Conservation (phyloP, 495 filamentous ascomycete species). For the Barbatosphaeria neglecta region DNA sequence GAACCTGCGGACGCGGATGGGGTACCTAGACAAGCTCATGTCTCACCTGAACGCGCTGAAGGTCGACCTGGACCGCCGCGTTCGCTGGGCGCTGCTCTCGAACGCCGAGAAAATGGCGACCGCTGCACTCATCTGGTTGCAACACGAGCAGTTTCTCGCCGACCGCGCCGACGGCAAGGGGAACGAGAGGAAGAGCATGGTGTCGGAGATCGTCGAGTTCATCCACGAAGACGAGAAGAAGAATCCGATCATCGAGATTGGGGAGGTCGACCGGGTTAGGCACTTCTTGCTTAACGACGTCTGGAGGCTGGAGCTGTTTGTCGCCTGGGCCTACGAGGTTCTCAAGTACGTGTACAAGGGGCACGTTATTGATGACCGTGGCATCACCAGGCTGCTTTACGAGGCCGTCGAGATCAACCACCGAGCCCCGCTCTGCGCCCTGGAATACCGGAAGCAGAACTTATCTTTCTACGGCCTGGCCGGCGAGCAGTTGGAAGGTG, state of each 20-base stretch:
- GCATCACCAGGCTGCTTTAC: constrained; percentile 41
- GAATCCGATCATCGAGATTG: constrained; percentile 39
- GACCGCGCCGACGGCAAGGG: constrained; percentile 14
- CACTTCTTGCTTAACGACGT: constrained; percentile 77
- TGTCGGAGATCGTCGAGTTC: constrained; percentile 55
- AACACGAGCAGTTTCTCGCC: constrained; percentile 49
- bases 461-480: constrained; percentile 58
- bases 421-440: constrained; percentile 58
- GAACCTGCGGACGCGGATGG: constrained; percentile 59
- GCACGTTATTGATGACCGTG: constrained; percentile 32
- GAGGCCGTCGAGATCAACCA: constrained; percentile 75
- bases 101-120: constrained; percentile 82
- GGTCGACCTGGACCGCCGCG: constrained; percentile 43
- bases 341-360: constrained; percentile 55
- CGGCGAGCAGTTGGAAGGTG: constrained; percentile 49
- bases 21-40: constrained; percentile 61
- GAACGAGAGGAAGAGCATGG: constrained; percentile 41
- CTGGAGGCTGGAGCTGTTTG: constrained; percentile 56
- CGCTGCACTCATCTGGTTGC: constrained; percentile 70
- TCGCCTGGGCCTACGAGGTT: constrained; percentile 63
- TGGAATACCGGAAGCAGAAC: constrained; percentile 57
- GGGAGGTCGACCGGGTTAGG: constrained; percentile 59
- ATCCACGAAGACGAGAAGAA: constrained; percentile 63
- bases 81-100: constrained; percentile 75
- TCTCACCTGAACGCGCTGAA: constrained; percentile 47